A percentile compares a stretch with the other conserved stretches of the same genome.
phyloP scores from a whole-genome alignment of 371 early-diverging fungal genomes.

The Mucor saturninus region DNA sequence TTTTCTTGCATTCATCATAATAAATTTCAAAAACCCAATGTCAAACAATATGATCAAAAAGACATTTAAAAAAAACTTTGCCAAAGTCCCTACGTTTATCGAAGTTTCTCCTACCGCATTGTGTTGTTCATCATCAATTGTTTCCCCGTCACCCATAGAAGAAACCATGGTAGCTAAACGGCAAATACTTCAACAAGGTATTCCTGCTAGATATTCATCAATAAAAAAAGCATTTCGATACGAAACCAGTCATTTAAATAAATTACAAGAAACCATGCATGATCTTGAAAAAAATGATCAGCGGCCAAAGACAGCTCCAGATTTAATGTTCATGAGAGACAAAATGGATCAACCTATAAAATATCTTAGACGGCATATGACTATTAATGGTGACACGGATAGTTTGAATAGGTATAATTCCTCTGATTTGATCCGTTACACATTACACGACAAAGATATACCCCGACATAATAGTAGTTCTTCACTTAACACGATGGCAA shows the following conservation, averaged over 20 bases:
- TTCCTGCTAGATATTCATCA: neutral
- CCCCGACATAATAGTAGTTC: neutral
- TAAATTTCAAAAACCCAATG: too few species aligned
- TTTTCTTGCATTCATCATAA: too few species aligned
- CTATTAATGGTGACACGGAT: neutral
- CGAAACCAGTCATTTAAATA: neutral
- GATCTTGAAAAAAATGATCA: neutral
- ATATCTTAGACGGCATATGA: neutral
- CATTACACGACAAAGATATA: neutral
- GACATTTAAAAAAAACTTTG: neutral
- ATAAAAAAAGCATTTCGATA: neutral
- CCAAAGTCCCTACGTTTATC: neutral
- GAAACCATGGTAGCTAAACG: constrained; percentile 1
- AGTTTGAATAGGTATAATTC: neutral
- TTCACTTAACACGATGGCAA: too few species aligned
- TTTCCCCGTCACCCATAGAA: neutral
- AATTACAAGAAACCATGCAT: neutral
- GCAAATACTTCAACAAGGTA: constrained; percentile 1
- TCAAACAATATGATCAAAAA: too few species aligned
- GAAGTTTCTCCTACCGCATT: neutral
- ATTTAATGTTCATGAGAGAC: neutral
- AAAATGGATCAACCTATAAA: neutral
- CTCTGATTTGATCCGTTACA: neutral
- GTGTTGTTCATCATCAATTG: neutral
- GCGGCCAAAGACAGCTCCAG: neutral